Evolutionary conservation across 75 land plant genomes (phyloP).

Genomic region (Selaginella tamariscina): DNA sequence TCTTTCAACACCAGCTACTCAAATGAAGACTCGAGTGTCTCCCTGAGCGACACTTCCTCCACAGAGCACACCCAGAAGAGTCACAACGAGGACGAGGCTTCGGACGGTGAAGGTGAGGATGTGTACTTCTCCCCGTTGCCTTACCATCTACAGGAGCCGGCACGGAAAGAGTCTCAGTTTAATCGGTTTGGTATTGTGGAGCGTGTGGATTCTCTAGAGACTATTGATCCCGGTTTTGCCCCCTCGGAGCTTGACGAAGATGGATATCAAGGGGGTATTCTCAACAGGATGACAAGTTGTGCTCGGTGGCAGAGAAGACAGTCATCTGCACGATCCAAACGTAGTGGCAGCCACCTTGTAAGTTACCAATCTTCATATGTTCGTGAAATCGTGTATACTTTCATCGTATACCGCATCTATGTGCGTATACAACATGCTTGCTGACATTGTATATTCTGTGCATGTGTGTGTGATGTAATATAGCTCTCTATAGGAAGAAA

Average conservation of each 20-base stretch:
- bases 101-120: background rate
- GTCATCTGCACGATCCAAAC: background rate
- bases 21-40: no score
- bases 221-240: background rate
- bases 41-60: no score
- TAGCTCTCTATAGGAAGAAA: no score
- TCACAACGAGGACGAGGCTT: background rate
- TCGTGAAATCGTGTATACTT: no score
- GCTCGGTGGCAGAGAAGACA: background rate
- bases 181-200: background rate
- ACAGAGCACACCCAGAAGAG: background rate
- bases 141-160: background rate
- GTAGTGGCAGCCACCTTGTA: background rate
- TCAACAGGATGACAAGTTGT: background rate
- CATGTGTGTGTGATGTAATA: no score
- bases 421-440: background rate
- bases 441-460: background rate
- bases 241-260: background rate
- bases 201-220: background rate
- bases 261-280: background rate
- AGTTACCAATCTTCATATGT: background rate
- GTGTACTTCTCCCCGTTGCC: background rate
- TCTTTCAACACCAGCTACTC: background rate
- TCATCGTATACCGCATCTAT: no score
- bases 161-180: background rate